Evolutionary conservation across 805 yeast genomes (phyloP), one percentile per base, ranked within the genome.

Genomic region (Schwanniomyces sp.): DNA sequence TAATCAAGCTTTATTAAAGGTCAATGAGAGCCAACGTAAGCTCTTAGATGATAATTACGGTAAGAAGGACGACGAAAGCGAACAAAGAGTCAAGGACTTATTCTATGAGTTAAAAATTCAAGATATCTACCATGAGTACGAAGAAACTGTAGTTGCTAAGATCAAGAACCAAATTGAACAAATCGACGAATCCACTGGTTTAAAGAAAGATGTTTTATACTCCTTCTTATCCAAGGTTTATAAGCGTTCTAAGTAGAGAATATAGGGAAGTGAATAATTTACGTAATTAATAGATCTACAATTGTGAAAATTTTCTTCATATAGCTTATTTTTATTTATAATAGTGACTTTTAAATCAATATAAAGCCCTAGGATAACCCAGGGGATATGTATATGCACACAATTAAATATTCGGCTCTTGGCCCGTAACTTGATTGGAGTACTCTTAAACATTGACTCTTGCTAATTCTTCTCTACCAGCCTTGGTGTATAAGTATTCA

Each of bases 401-500:
- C 36, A 32, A 32, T 32, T 32, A 32, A 32, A 32, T 32, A 32
- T 14, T 32, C 4, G 21, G 36, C 36, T 14, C 36, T 32, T 14
- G 36, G 36, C 36, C 36, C 2, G 36, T 3, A 32, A 32, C 36
- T 16, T 32, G 36, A 7, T 17, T 32, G 9, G 14, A 29, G 11
- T 32, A 18, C 21, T 14, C n/a, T 32, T 37, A 70, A 51, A 64
- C 76, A 58, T 73, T 74, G 56, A 75, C 84, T 70, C 82, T 84
- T 70, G 81, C 92, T 66, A 92, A 82, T 68, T 92, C 96, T 79
- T 86, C 92, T 78, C 91, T 89, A 71, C 99, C 99, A 56, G 88
- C 98, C 81, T 92, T 92, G 73, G 97, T 91, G 82, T 92, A 92
- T 70, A 92, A 81, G 83, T 77, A 91, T 69, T 84, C 92, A 75